These are phyloP conservation scores for Diaporthe batatas DNA, from an alignment of 2,329 filamentous ascomycete genomes.

Conservation along the genomic window DNA sequence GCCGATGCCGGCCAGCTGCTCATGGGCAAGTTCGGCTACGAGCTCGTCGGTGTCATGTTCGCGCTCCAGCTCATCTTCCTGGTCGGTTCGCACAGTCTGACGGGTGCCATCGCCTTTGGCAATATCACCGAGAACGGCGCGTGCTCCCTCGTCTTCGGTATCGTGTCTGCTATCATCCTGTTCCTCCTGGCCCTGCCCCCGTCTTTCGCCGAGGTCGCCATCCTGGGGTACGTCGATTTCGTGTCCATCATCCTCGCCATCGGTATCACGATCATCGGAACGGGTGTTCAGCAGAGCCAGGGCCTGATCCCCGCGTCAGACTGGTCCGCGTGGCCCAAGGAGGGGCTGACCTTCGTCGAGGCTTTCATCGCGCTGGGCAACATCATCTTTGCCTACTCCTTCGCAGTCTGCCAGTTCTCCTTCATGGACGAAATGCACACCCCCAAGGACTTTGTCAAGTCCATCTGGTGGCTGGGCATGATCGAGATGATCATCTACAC, in stretches of 20 bases:
- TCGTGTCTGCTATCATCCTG: slow-evolving; percentile 61
- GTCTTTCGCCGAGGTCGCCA: slow-evolving; percentile 62
- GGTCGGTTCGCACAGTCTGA: slow-evolving; percentile 79
- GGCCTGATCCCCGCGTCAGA: slow-evolving; percentile 47
- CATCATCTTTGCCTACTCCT: slow-evolving; percentile 79
- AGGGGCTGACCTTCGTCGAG: slow-evolving; percentile 62
- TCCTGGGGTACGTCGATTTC: slow-evolving; percentile 68
- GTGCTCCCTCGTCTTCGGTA: slow-evolving; percentile 61
- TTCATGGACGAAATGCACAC: slow-evolving; percentile 69
- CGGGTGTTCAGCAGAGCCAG: slow-evolving; percentile 61
- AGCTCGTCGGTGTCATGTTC: slow-evolving; percentile 73
- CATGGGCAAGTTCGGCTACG: slow-evolving; percentile 70
- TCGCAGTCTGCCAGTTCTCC: slow-evolving; percentile 64
- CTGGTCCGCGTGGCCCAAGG: slow-evolving; percentile 62
- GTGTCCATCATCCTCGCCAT: slow-evolving; percentile 74
- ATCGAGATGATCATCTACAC: slow-evolving; percentile 76
- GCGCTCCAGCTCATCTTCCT: slow-evolving; percentile 76
- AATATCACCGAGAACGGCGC: slow-evolving; percentile 69
- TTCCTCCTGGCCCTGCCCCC: slow-evolving; percentile 61
- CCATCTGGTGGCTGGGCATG: slow-evolving; percentile 72
- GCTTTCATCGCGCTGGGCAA: slow-evolving; percentile 74
- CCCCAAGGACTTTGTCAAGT: slow-evolving; percentile 61
- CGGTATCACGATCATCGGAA: slow-evolving; percentile 74
- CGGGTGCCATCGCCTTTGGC: slow-evolving; percentile 77
- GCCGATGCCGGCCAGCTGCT: slow-evolving; percentile 76